Evolutionary conservation across 208 protist species (phyloP), one percentile per base, ranked within the genome.

Genomic region (Blechomonas ayalai): DNA sequence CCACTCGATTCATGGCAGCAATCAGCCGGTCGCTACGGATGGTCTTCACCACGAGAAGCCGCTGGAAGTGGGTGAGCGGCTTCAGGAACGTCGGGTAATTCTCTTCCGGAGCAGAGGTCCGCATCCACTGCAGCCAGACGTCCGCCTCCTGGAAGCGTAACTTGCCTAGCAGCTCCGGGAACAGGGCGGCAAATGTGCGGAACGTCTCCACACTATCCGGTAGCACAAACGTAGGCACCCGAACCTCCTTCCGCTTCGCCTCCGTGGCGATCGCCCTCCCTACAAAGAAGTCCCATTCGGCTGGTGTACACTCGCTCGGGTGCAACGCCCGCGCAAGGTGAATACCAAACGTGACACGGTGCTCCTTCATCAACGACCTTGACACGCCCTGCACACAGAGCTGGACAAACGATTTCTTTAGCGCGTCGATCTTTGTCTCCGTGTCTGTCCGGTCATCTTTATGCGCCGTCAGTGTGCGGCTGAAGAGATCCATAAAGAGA

Each of bases 1-100:
- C 83, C 16, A 88, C 70, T 8, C 61, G 27, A 45, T 70, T 82
- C 60, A 99, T 85, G 6, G 97, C 95, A 13, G 92, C 81, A 7
- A 84, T 92, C 39, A 99, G 82, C 41, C 97, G 81, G 64, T 99
- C 97, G 18, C 91, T 80, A 22, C 97, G 78, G 7, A 99, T 63
- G 16, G 84, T 87, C 41, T 97, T 91, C 36, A 99, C 78, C 20
- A 99, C 48, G 15, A 97, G 77, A 34, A 99, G 67, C 16, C 90
- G 78, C 73, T 98, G 91, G 72, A 99, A 97, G 38, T 69, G 50
- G 24, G 82, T 86, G 29, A 97, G 75, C 33, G 95, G 82, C 58
- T 90, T 91, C 36, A 95, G 47, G 59, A 86, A 82, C 18, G 53
- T 53, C 1, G 93, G 93, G 52, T 95, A 95, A 32, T 80, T 66